Evolutionary conservation across 257 asterid species (phyloP), one percentile per base, ranked within the genome.

Genomic region (Lycium barbarum): DNA sequence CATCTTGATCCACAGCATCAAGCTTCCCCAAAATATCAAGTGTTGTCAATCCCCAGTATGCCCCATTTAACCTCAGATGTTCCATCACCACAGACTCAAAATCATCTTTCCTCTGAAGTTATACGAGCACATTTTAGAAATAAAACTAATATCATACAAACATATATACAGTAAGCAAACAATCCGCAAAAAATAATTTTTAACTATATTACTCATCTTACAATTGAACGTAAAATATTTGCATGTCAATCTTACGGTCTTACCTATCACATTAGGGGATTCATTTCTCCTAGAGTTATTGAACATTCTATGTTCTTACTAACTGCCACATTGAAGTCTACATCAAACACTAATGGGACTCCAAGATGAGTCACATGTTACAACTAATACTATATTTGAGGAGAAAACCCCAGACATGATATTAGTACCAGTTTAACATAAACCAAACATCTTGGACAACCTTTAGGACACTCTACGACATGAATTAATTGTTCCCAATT

Each of bases 31-130:
- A 59, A 22, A 96, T 86, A 89, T 95, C 98, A 84, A 96, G 97
- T 71, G 99, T 88, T 35, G 97, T 90, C 91, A 96, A 92, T 83
- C 98, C 99, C 99, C 99, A 96, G 82, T 96, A 96, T 55, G 97
- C 98, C 40, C 99, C 99, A 85, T 93, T 95, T 57, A 96, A 33
- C 47, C 99, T 86, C 47, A 96, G 86, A 92, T 96, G 99, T 88
- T 96, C 98, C 97, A 93, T 95, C 79, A 92, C 93, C 89, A 93
- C 95, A n/a, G 99, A 91, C 51, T 88, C 97, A 88, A 92, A 92
- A 87, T 87, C 93, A 87, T 92, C 97, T 86, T 95, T 95, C 84
- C 89, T 89, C 99, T 96, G 65, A 59, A 59, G 65, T 68, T 68
- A 40, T 40, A 70, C 3, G 54, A 72, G 36, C 58, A 43, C 18